Evolutionary conservation across 768 basidiomycete species (phyloP).

Genomic region (Ramaria sp.): DNA sequence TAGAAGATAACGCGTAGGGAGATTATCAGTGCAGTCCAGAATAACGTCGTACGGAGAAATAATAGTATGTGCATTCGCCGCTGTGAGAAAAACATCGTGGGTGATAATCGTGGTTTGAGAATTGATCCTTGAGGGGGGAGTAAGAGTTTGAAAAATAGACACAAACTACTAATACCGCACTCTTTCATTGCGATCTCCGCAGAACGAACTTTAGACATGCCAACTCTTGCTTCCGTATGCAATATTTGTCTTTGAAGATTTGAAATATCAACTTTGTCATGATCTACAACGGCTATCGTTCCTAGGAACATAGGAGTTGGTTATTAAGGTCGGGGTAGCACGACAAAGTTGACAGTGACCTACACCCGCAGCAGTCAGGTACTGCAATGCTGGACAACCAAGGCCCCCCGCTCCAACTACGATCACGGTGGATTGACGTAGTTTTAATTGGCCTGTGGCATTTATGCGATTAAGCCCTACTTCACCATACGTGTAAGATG

Average conservation of each 20-base stretch:
- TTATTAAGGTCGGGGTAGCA: conserved; percentile 4
- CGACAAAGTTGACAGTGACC: conserved; percentile 32
- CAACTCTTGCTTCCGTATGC: conserved; percentile 61
- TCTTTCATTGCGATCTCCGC: conserved; percentile 57
- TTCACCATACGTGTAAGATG: neutral
- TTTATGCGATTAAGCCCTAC: neutral
- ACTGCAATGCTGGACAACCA: conserved; percentile 92
- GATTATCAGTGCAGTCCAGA: conserved; percentile 92
- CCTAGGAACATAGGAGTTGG: conserved; percentile 33
- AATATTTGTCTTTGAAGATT: conserved; percentile 93
- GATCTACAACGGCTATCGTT: conserved; percentile 76
- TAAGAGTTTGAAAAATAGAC: neutral
- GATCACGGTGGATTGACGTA: conserved; percentile 63
- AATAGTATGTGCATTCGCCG: conserved; percentile 54
- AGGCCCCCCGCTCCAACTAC: conserved; percentile 94
- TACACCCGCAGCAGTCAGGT: conserved; percentile 85
- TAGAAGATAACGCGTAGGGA: conserved; percentile 83
- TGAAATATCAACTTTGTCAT: conserved; percentile 77
- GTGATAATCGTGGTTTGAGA: conserved; percentile 51
- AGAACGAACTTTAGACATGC: conserved; percentile 71
- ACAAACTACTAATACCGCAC: conserved; percentile 27
- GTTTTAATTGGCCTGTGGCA: conserved; percentile 65
- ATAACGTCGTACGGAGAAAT: conserved; percentile 61
- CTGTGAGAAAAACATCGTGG: conserved; percentile 38
- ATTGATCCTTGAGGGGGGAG: conserved; percentile 51